A percentile compares a stretch with the other conserved stretches of the same genome.
Evolutionary conservation across 176 grass and related monocot genomes (phyloP).

Genomic region (Oropetium thomaeum): DNA sequence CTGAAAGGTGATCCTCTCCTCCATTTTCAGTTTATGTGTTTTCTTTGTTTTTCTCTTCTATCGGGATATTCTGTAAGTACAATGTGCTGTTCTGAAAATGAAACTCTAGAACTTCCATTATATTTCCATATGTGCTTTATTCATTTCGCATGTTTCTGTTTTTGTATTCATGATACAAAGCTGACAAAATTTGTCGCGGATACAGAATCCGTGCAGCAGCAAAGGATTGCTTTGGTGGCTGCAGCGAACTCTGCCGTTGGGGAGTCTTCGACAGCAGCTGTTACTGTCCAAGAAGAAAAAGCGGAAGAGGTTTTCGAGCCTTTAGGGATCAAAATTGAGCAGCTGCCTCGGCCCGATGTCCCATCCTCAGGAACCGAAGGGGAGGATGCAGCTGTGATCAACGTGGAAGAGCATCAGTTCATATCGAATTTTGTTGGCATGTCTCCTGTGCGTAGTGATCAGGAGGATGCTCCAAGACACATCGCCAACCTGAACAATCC

Average conservation of each 20-base stretch:
- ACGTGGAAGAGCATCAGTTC: constrained; percentile 89
- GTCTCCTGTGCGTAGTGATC: constrained; percentile 43
- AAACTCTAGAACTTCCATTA: neutral
- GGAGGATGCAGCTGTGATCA: constrained; percentile 43
- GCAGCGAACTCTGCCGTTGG: constrained; percentile 52
- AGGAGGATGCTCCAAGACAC: constrained; percentile 49
- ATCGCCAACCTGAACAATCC: constrained; percentile 63
- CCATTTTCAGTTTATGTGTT: neutral
- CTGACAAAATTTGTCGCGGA: constrained; percentile 19
- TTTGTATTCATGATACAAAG: constrained; percentile 11
- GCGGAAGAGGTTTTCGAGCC: constrained; percentile 67
- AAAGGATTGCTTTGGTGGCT: constrained; percentile 57
- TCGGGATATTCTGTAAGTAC: neutral
- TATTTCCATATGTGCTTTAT: constrained; percentile 3
- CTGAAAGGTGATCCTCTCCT: constrained; percentile 55
- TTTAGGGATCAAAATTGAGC: constrained; percentile 69
- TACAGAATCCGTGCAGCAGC: constrained; percentile 82
- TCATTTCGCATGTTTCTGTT: neutral
- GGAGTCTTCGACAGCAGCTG: constrained; percentile 51
- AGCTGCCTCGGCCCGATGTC: constrained; percentile 46
- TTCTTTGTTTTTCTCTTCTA: neutral
- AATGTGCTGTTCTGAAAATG: neutral
- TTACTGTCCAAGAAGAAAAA: constrained; percentile 42
- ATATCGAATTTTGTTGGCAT: constrained; percentile 68
- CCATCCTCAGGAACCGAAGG: constrained; percentile 48